Evolutionary conservation across 2,329 filamentous ascomycete species (phyloP), one percentile per base, ranked within the genome.

Genomic region (Coniella lustricola): DNA sequence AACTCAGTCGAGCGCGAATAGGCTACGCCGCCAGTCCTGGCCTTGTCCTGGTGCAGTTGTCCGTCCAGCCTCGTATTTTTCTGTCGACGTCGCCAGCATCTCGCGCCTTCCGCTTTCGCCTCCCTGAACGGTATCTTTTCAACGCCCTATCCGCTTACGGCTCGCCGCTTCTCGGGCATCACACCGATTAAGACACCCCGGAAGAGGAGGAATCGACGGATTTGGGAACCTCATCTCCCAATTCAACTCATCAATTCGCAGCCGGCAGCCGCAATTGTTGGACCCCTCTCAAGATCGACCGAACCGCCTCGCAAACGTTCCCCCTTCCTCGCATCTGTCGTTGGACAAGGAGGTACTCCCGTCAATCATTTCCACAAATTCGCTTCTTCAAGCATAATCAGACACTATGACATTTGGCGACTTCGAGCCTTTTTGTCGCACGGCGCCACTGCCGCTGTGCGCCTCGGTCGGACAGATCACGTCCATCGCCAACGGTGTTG

Each of bases 391-490:
- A n/a, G n/a, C n/a, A n/a, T n/a, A n/a, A n/a, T n/a, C 22, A 38
- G 38, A 59, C 66, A 82, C 74, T 69, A 90, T 94, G 77, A 86
- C 83, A 56, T 97, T 97, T 69, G 91, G 91, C 59, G 86, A 95
- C 70, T 97, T 97, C 70, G 81, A 84, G 50, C 74, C 76, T 59
- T 85, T 97, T 73, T 98, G 93, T 79, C 75, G 79, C 58, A 87
- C 85, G 72, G 85, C 87, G 54, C 80, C 90, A 54, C 75, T 98
- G 57, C 93, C 93, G 51, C 71, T 97, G 60, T 98, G 93, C 70
- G 81, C 88, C 45, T 77, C 90, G 48, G 80, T 98, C 57, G 93
- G 93, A 16, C 79, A 84, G 39, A 79, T 85, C 59, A 82, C 82
- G 25, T 73, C 77, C 31, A 81, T 89, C 56, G 77, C 81, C 18